Conservation (phyloP, 2,329 filamentous ascomycete species). For the Cercospora sojina region DNA sequence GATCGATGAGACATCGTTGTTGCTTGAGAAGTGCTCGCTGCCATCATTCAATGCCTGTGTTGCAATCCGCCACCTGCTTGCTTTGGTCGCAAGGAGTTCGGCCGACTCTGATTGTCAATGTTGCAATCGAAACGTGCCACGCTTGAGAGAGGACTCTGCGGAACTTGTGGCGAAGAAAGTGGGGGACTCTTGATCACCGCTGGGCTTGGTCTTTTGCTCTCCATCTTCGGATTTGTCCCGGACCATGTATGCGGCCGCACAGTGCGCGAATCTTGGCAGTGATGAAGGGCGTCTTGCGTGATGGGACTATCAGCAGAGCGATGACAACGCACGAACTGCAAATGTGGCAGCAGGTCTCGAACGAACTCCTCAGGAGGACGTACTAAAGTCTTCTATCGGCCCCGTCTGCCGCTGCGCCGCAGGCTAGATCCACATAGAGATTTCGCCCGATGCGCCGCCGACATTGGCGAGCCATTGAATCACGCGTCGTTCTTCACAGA, state of each 20-base stretch:
- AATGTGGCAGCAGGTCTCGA: neutral
- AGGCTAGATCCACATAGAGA: neutral
- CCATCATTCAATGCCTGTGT: neutral
- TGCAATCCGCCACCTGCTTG: neutral
- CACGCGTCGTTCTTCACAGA: neutral
- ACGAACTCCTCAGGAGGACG: neutral
- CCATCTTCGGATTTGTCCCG: slow-evolving; percentile 2
- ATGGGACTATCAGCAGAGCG: neutral
- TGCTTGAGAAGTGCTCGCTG: neutral
- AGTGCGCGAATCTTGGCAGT: neutral
- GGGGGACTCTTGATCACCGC: neutral
- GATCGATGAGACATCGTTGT: neutral
- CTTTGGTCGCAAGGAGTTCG: neutral
- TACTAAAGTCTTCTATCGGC: neutral
- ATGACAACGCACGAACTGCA: neutral
- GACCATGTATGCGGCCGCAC: neutral
- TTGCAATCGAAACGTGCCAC: neutral
- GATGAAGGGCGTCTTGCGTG: neutral
- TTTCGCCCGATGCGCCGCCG: neutral
- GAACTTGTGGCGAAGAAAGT: neutral
- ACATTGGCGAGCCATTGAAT: neutral
- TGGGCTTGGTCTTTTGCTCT: neutral
- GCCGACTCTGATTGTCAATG: neutral
- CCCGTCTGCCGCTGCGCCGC: neutral
- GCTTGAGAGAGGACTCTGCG: neutral